Evolutionary conservation across 257 asterid species (phyloP), one percentile per base, ranked within the genome.

Genomic region (Handroanthus guayacan): DNA sequence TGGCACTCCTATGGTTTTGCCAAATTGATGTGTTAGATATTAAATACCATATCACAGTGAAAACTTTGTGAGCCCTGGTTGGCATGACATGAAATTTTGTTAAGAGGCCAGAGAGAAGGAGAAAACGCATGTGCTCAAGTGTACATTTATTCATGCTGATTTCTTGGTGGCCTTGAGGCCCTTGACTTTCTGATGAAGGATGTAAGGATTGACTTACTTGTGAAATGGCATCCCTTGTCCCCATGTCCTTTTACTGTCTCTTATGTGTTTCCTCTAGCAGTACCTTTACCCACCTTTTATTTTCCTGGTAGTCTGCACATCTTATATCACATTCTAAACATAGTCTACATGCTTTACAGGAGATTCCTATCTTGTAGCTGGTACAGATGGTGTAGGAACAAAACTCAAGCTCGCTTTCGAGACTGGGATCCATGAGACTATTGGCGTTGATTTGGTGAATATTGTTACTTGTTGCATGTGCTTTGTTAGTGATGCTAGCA

Each of bases 381-480:
- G 99, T 44, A 95, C 98, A 2, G 99, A 95, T 82, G 98, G 99
- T 37, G 98, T 95, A 47, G 99, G 99, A 63, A 92, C 98, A 25
- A 95, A 95, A 68, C 96, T 95, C 63, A 95, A 95, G 86, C 85
- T 95, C 61, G 99, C 99, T 75, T 95, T 91, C 69, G 99, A 95
- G 85, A 91, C 99, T 18, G 98, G 94, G 75, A 91, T 92, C 65
- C 99, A 95, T 48, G 97, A 92, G 18, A 95, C 96, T 62, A 95
- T 95, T 68, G 99, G 99, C 77, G 91, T 95, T 84, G 99, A 95
- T 86, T 84, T 95, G 92, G 99, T 95, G 85, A 25, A 45, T 47
- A 18, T 14, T n/a, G 31, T 58, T 62, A 16, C 48, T 41, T 20
- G 74, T 16, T 73, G 66, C 44, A 9, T 63, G 67, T 74, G 5